Percentiles rank a stretch among this genome's conserved stretches.
Evolutionary conservation across 306 rosid species (phyloP).

Genomic region (Acmispon strigosus): DNA sequence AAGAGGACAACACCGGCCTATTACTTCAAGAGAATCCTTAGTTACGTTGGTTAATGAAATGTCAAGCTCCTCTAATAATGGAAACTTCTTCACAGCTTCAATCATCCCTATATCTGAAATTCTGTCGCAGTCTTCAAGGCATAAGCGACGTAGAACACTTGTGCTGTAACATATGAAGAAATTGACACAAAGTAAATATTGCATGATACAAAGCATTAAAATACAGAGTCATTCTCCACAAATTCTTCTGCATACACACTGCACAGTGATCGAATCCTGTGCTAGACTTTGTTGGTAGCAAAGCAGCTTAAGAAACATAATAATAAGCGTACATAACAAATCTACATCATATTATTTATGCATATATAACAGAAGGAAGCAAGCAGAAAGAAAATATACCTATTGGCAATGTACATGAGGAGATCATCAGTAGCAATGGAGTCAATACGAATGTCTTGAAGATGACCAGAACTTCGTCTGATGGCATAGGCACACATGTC

Average conservation of each 20-base stretch:
- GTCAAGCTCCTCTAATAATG: slow-evolving; percentile 37
- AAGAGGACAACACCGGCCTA: slow-evolving; percentile 36
- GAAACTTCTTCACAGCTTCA: slow-evolving; percentile 20
- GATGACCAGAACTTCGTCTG: not conserved
- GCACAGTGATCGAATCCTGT: too few species aligned
- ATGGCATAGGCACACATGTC: not conserved
- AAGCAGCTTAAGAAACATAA: too few species aligned
- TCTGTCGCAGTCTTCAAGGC: slow-evolving; percentile 5
- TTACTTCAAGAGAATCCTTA: slow-evolving; percentile 4
- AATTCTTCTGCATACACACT: too few species aligned
- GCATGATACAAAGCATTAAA: too few species aligned
- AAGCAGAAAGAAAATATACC: too few species aligned
- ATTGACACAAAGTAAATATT: too few species aligned
- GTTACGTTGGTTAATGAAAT: not conserved
- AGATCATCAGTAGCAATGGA: not conserved
- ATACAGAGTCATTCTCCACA: too few species aligned
- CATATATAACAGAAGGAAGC: too few species aligned
- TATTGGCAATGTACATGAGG: not conserved
- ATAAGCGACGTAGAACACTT: slow-evolving; percentile 1
- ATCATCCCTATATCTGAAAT: slow-evolving; percentile 11
- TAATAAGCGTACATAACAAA: too few species aligned
- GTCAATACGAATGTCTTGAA: not conserved
- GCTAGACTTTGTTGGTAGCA: too few species aligned
- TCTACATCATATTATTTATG: too few species aligned
- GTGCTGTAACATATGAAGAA: too few species aligned